phyloP scores from a whole-genome alignment of 306 rosid species.

The Parietaria judaica region DNA sequence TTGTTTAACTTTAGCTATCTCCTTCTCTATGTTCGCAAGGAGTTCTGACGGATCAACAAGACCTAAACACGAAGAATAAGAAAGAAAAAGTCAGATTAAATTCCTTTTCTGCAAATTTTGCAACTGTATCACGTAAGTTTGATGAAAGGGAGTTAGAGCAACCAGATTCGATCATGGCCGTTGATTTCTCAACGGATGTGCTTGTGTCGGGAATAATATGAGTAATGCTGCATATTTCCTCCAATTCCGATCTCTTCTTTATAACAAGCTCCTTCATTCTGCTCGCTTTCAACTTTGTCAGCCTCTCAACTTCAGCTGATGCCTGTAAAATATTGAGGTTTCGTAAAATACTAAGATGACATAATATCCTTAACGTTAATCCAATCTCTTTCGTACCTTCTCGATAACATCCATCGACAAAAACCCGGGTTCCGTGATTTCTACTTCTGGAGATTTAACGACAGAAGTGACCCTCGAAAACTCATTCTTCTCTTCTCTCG shows the following conservation, averaged over 20 bases:
- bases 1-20: constrained; percentile 61
- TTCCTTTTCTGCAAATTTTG: constrained; percentile 4
- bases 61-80: constrained; percentile 50
- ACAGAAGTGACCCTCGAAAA: constrained; percentile 52
- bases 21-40: constrained; percentile 72
- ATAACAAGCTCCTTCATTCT: constrained; percentile 94
- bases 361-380: constrained; percentile 6
- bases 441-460: constrained; percentile 48
- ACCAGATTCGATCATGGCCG: constrained; percentile 94
- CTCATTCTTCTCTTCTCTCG: constrained; percentile 63
- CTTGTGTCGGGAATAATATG: constrained; percentile 85
- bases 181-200: constrained; percentile 80
- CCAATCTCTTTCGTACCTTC: constrained; percentile 43
- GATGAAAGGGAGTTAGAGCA: constrained; percentile 2
- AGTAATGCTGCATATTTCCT: constrained; percentile 71
- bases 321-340: constrained; percentile 51
- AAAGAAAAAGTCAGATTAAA: constrained; percentile 9
- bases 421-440: constrained; percentile 56
- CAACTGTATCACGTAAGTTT: background rate
- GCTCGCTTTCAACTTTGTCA: constrained; percentile 77
- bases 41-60: constrained; percentile 88
- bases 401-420: constrained; percentile 68
- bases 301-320: constrained; percentile 81
- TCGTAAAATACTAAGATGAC: background rate
- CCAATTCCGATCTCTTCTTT: constrained; percentile 77